Evolutionary conservation across 164 flowering plant genomes (phyloP), one percentile per base, ranked within the genome.

Genomic region (Annona cherimola): DNA sequence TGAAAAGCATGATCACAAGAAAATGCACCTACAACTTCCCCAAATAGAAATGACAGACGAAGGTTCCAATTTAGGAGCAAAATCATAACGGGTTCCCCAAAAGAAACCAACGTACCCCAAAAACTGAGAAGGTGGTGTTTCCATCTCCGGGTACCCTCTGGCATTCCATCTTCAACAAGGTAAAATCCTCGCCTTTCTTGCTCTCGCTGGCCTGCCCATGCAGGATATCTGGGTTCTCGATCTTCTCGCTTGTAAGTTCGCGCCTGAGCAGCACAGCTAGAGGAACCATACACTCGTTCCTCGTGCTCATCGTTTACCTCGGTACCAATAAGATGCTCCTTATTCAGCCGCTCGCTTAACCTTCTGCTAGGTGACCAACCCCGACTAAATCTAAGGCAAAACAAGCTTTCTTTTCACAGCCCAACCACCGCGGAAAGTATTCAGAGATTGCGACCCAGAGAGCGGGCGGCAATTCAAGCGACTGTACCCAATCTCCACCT

Each of bases 121-220:
- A 96, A 75, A 90, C 97, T 11, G 94, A 88, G 80, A 85, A 96
- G 0, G 98, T 90, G 54, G 92, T 78, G 64, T 83, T 77, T 6
- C 94, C 97, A 84, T 94, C 97, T 41, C 92, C 97, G 19, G 86
- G 79, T 4, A 85, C 69, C 39, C 97, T 80, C 69, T 96, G 85
- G 69, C 98, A 90, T 72, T 89, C 98, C 1, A 91, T 85, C 84
- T 96, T 92, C 57, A 86, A 63, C 42, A 96, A 72, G 0, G 94
- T 92, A 45, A 83, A 92, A 63, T 96, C 99, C 83, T 96, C 99
- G 39, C 98, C 98, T 76, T 96, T 96, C 89, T 96, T 96, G 85
- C 93, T 89, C 76, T 93, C 97, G 70, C 74, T 82, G 14, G 96
- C 97, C 79, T 92, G 93, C n/a, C 98, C 98, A 72, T 89, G 82